phyloP scores from a whole-genome alignment of 164 flowering plant genomes.

The Kingdonia uniflora region DNA sequence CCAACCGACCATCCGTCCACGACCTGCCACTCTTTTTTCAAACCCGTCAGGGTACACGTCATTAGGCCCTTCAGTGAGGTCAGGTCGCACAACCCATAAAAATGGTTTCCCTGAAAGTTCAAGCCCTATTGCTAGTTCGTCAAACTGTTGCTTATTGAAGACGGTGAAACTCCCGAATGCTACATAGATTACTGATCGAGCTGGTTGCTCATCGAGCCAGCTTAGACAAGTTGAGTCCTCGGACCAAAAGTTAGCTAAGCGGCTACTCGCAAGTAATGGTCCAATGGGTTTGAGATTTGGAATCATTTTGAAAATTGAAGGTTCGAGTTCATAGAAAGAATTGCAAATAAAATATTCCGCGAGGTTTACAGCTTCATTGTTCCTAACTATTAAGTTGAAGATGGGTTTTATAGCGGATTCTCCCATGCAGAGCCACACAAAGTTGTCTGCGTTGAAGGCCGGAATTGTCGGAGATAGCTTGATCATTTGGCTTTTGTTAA shows the following conservation, averaged over 20 bases:
- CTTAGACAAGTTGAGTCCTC: not conserved
- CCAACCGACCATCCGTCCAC: conserved; percentile 1
- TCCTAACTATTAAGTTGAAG: too few relatives aligned
- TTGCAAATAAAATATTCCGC: not conserved
- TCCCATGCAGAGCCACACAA: too few relatives aligned
- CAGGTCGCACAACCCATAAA: not conserved
- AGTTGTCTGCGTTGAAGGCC: too few relatives aligned
- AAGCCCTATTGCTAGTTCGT: not conserved
- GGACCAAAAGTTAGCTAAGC: not conserved
- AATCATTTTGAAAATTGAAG: not conserved
- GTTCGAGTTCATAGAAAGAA: conserved; percentile 2
- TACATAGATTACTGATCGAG: not conserved
- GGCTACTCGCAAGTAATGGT: not conserved
- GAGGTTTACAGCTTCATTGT: not conserved
- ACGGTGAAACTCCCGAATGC: not conserved
- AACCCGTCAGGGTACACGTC: conserved; percentile 1
- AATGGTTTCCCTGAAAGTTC: not conserved
- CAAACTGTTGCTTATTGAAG: not conserved
- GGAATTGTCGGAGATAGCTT: too few relatives aligned
- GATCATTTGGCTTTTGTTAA: conserved; percentile 11
- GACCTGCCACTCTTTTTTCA: not conserved
- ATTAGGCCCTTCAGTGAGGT: not conserved
- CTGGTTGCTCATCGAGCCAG: not conserved
- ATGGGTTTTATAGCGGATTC: too few relatives aligned
- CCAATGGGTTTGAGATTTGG: not conserved